phyloP scores from a whole-genome alignment of 148 eudicot genomes.

The Fagopyrum homotropicum region DNA sequence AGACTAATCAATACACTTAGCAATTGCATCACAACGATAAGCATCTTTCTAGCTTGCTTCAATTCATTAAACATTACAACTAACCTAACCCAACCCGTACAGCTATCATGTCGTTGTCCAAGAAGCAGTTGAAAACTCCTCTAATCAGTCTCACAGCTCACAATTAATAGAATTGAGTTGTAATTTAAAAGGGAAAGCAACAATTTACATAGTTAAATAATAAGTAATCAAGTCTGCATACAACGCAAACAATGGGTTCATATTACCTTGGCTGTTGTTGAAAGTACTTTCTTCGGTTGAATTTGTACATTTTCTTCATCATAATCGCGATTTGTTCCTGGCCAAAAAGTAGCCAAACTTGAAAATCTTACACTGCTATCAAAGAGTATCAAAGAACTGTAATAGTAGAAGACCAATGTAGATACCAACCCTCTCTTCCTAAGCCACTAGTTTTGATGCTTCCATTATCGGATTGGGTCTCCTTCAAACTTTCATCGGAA shows the following conservation, averaged over 20 bases:
- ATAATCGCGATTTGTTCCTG: conserved; percentile 25
- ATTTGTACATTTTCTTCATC: conserved; percentile 22
- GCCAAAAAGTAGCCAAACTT: conserved; percentile 7
- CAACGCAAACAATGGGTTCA: background rate
- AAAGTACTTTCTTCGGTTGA: conserved; percentile 21
- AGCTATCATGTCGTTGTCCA: background rate
- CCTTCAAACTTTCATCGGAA: conserved; percentile 23
- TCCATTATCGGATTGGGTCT: conserved; percentile 23
- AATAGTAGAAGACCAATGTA: background rate
- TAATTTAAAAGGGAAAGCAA: background rate
- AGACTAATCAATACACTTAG: background rate
- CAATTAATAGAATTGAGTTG: background rate
- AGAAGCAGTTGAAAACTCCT: background rate
- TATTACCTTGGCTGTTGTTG: conserved; percentile 3
- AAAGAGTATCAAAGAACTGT: background rate
- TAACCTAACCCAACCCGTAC: background rate
- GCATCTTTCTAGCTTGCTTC: background rate
- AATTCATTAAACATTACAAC: background rate
- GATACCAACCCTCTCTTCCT: conserved; percentile 45
- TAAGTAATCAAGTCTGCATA: background rate
- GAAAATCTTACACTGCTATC: background rate
- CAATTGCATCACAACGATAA: background rate
- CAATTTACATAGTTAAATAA: background rate
- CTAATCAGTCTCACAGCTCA: background rate
- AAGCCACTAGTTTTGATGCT: conserved; percentile 13